A percentile compares a stretch with the other conserved stretches of the same genome.
These are phyloP conservation scores for Tulasnella sp. DNA, from an alignment of 768 basidiomycete species.

Conservation along the genomic window DNA sequence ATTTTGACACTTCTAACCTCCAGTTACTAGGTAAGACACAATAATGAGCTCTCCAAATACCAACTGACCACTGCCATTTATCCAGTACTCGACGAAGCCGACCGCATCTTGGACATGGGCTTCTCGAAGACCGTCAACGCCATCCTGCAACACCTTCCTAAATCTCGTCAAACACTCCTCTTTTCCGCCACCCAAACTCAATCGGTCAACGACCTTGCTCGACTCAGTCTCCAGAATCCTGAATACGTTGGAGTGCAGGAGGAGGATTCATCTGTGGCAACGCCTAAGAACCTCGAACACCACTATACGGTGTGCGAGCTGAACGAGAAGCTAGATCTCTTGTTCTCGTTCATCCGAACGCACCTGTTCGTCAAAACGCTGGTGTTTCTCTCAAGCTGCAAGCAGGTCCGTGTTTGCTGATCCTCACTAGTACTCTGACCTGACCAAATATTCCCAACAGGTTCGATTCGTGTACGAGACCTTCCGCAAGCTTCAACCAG, in stretches of 20 bases:
- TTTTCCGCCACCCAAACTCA: conserved; percentile 97
- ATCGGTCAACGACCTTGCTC: conserved; percentile 81
- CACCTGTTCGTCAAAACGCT: conserved; percentile 88
- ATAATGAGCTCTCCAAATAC: neutral
- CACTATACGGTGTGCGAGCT: conserved; percentile 80
- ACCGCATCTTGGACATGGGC: conserved; percentile 94
- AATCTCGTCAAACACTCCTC: conserved; percentile 87
- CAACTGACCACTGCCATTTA: neutral
- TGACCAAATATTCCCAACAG: conserved; percentile 32
- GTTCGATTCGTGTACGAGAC: conserved; percentile 93
- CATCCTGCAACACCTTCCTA: conserved; percentile 86
- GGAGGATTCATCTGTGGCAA: conserved; percentile 45
- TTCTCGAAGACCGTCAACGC: conserved; percentile 86
- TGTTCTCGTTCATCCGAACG: conserved; percentile 93
- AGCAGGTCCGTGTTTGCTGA: conserved; percentile 55
- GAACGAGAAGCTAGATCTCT: conserved; percentile 81
- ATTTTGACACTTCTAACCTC: conserved; percentile 87
- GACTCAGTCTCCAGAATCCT: conserved; percentile 82
- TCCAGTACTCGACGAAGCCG: conserved; percentile 92
- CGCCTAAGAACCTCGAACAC: conserved; percentile 79
- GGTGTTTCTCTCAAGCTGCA: conserved; percentile 91
- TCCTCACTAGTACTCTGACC: neutral
- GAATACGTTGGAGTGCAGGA: conserved; percentile 63
- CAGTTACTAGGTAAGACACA: conserved; percentile 72
- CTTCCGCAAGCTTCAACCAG: conserved; percentile 93